Evolutionary conservation across 108 stramenopile genomes (phyloP).

Genomic region (Fragilariopsis cylindrus): DNA sequence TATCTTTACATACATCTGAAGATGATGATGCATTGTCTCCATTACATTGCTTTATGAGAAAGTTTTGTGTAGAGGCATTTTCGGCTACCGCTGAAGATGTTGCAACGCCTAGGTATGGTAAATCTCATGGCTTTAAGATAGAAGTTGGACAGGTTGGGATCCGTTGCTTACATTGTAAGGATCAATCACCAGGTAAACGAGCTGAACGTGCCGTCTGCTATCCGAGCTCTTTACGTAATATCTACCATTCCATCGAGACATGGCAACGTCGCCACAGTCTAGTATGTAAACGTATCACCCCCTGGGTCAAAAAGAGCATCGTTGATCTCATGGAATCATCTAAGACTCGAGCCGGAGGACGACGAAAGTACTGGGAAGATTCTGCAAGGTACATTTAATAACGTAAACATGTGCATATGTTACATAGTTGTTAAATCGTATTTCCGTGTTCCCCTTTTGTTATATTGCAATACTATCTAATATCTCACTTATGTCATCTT

Average conservation of each 20-base stretch:
- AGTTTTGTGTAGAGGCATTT: constrained; percentile 76
- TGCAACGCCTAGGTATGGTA: constrained; percentile 67
- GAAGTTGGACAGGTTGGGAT: constrained; percentile 54
- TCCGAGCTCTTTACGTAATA: constrained; percentile 45
- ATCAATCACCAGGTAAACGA: constrained; percentile 23
- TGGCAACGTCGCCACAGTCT: constrained; percentile 61
- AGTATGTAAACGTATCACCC: constrained; percentile 45
- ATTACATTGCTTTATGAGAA: constrained; percentile 79
- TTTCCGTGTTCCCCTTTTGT: not conserved
- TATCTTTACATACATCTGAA: constrained; percentile 54
- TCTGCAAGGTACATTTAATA: constrained; percentile 34
- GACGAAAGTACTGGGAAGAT: constrained; percentile 81
- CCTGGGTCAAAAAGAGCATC: constrained; percentile 41
- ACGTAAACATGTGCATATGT: not conserved
- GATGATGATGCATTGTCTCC: constrained; percentile 73
- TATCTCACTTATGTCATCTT: not conserved
- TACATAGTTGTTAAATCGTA: not conserved
- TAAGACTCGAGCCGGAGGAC: constrained; percentile 59
- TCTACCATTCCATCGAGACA: constrained; percentile 64
- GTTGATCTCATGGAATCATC: constrained; percentile 44
- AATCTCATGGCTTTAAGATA: constrained; percentile 49
- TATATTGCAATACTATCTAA: not conserved
- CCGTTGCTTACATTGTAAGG: constrained; percentile 57
- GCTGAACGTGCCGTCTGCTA: constrained; percentile 51
- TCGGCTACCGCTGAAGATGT: constrained; percentile 64